Evolutionary conservation across 2,329 filamentous ascomycete species (phyloP).

Genomic region (Calonectria fujianensis): DNA sequence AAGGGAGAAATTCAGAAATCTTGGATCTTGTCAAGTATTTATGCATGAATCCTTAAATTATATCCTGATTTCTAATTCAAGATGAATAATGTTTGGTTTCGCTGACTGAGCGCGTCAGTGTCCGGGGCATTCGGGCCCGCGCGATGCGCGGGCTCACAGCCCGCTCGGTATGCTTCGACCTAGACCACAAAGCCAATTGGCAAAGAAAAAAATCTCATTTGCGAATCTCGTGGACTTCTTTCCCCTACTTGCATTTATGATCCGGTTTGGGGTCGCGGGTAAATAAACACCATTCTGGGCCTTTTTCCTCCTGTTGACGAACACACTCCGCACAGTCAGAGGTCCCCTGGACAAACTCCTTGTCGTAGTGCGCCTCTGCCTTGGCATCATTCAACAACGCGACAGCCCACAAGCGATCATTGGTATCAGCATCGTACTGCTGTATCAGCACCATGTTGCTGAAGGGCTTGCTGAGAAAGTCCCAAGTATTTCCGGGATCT

Average conservation of each 20-base stretch:
- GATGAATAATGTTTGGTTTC: not conserved
- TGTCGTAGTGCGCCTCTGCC: not conserved
- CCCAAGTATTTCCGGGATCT: slow-evolving; percentile 1
- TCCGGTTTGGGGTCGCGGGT: not conserved
- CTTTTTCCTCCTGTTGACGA: not conserved
- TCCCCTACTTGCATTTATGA: not conserved
- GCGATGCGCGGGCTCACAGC: not conserved
- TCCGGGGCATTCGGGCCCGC: not conserved
- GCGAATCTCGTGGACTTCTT: too few relatives aligned
- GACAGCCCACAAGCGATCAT: not conserved
- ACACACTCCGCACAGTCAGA: not conserved
- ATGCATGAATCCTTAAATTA: not conserved
- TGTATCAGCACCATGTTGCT: not conserved
- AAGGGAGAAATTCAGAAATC: not conserved
- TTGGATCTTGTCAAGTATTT: not conserved
- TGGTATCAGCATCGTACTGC: not conserved
- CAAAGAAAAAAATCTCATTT: not conserved
- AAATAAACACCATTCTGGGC: not conserved
- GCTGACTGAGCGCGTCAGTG: not conserved
- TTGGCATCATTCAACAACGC: slow-evolving; percentile 4
- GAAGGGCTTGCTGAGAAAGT: slow-evolving; percentile 7
- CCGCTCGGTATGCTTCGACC: too few relatives aligned
- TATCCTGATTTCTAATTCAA: not conserved
- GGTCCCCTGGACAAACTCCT: not conserved
- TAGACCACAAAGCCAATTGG: not conserved